phyloP scores from a whole-genome alignment of 2,329 filamentous ascomycete genomes.

The Claviceps quebecensis region DNA sequence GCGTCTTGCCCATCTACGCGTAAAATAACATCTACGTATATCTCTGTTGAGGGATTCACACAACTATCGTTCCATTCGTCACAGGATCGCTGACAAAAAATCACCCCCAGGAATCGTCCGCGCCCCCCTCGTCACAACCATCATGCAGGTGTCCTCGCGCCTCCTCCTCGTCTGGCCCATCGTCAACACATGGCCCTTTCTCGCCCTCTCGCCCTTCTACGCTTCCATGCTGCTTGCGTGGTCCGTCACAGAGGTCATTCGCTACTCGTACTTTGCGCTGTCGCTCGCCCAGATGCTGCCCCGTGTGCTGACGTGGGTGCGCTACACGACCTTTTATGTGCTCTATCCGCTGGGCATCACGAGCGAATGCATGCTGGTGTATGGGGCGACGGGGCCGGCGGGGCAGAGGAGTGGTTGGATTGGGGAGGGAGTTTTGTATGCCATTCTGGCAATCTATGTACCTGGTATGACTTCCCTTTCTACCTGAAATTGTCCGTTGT shows the following conservation, averaged over 20 bases:
- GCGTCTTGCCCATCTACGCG: too few species aligned
- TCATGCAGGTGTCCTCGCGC: slow-evolving; percentile 79
- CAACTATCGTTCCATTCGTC: too few species aligned
- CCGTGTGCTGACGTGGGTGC: slow-evolving; percentile 57
- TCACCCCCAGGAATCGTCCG: slow-evolving; percentile 57
- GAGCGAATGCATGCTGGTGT: slow-evolving; percentile 75
- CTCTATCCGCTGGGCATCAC: slow-evolving; percentile 86
- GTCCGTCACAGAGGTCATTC: slow-evolving; percentile 81
- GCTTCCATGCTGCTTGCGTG: slow-evolving; percentile 73
- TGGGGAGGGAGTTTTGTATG: slow-evolving; percentile 46
- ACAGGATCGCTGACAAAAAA: too few species aligned
- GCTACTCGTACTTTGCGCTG: slow-evolving; percentile 83
- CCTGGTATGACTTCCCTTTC: slow-evolving; percentile 46
- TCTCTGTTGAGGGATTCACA: too few species aligned
- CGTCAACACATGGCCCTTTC: slow-evolving; percentile 56
- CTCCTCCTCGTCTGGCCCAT: slow-evolving; percentile 83
- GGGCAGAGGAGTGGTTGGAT: slow-evolving; percentile 21
- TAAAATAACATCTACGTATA: too few species aligned
- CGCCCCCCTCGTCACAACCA: slow-evolving; percentile 70
- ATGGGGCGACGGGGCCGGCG: slow-evolving; percentile 50
- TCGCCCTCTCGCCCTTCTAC: slow-evolving; percentile 50
- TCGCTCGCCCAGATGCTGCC: slow-evolving; percentile 52
- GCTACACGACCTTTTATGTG: slow-evolving; percentile 86
- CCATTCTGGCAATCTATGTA: slow-evolving; percentile 60
- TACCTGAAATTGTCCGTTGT: too few species aligned